Evolutionary conservation across 352 stramenopile genomes (phyloP).

Genomic region (Pythium aphanidermatum): DNA sequence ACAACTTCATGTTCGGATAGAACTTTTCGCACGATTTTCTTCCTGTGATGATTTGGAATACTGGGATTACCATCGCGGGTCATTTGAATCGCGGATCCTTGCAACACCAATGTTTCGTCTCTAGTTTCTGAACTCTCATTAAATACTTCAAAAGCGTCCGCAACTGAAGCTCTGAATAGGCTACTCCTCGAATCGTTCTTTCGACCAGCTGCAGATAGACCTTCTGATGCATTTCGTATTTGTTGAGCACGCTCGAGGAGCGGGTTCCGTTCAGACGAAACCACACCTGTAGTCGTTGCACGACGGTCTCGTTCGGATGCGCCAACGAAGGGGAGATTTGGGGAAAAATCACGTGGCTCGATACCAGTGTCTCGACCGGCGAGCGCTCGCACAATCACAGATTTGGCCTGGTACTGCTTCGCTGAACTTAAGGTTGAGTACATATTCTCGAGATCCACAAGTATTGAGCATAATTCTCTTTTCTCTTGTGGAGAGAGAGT

Average conservation of each 20-base stretch:
- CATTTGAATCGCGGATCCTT: conserved; percentile 5
- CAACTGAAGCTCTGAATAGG: too few relatives aligned
- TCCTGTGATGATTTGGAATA: conserved; percentile 13
- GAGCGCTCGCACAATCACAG: conserved; percentile 16
- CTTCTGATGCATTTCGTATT: too few relatives aligned
- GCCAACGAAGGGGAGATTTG: not conserved
- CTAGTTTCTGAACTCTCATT: too few relatives aligned
- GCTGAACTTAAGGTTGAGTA: conserved; percentile 28
- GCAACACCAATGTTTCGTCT: conserved; percentile 2
- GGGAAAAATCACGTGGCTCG: not conserved
- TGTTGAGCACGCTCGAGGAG: too few relatives aligned
- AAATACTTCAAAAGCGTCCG: too few relatives aligned
- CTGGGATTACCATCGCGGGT: not conserved
- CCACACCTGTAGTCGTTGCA: too few relatives aligned
- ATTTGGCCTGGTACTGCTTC: conserved; percentile 30
- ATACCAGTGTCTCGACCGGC: conserved; percentile 18
- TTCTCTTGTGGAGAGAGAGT: too few relatives aligned
- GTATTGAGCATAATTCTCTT: conserved; percentile 28
- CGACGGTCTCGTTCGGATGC: not conserved
- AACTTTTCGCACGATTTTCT: conserved; percentile 34
- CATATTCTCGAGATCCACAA: conserved; percentile 46
- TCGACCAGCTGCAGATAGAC: too few relatives aligned
- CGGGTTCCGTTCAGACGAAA: too few relatives aligned
- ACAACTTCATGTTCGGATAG: conserved; percentile 30
- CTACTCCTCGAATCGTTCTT: too few relatives aligned